These are phyloP conservation scores for Lagenidium sp. DNA, from an alignment of 352 stramenopile genomes.

Conservation along the genomic window DNA sequence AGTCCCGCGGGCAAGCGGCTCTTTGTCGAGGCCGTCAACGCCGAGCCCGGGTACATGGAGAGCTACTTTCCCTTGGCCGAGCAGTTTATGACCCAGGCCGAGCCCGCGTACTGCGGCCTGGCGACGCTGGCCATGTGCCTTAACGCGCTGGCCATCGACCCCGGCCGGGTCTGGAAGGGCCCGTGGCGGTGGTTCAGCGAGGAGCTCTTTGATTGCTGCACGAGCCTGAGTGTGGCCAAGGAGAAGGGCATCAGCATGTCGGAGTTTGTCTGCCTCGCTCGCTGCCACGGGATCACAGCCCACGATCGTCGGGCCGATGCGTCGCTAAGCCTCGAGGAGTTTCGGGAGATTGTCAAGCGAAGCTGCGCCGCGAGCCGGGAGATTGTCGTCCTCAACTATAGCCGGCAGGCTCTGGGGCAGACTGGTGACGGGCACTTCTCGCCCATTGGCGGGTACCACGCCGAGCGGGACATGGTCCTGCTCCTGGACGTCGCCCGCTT, in stretches of 20 bases:
- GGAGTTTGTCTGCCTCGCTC: conserved; percentile 57
- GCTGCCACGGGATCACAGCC: conserved; percentile 47
- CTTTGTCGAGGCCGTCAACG: conserved; percentile 43
- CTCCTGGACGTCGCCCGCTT: conserved; percentile 95
- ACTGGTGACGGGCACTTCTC: conserved; percentile 97
- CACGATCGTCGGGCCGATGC: conserved; percentile 30
- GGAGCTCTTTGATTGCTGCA: conserved; percentile 70
- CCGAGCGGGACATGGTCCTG: conserved; percentile 86
- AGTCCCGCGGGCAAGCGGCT: conserved; percentile 38
- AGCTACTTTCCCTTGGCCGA: conserved; percentile 89
- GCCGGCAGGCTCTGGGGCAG: conserved; percentile 85
- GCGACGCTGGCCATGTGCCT: conserved; percentile 61
- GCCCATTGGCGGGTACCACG: conserved; percentile 93
- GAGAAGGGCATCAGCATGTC: conserved; percentile 52
- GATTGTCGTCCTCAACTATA: conserved; percentile 92
- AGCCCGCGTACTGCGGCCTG: conserved; percentile 85
- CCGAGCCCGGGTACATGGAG: conserved; percentile 45
- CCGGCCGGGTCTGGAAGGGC: conserved; percentile 54
- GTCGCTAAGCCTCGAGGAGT: conserved; percentile 44
- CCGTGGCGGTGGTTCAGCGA: conserved; percentile 72
- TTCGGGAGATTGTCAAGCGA: conserved; percentile 56
- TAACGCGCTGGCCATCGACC: conserved; percentile 49
- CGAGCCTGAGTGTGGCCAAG: conserved; percentile 42
- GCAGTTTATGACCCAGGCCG: conserved; percentile 82
- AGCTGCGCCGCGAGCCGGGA: conserved; percentile 60